These are phyloP conservation scores for Nymphaea colorata DNA, from an alignment of 164 flowering plant species.

Conservation along the genomic window DNA sequence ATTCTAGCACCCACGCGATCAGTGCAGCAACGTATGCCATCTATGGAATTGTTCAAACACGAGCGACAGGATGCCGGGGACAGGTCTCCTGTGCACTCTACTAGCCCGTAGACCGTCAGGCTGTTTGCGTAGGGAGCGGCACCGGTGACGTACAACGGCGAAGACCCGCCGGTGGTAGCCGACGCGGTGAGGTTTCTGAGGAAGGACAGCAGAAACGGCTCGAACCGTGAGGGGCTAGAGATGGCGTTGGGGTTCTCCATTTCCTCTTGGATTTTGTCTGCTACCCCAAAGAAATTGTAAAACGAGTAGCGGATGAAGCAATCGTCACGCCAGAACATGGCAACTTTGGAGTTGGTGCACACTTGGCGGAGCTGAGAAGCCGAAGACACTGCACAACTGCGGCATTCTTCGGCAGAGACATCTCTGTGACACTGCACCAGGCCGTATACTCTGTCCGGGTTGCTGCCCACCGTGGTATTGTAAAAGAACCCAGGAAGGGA, in stretches of 20 bases:
- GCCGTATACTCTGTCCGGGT: not conserved
- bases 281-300: not conserved
- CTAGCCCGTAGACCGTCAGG: constrained; percentile 8
- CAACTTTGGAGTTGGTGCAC: not conserved
- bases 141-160: constrained; percentile 2
- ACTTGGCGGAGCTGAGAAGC: not conserved
- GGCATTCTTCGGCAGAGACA: not conserved
- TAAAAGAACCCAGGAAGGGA: not conserved
- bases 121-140: no score
- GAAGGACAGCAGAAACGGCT: not conserved
- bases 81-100: constrained; percentile 33
- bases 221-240: not conserved
- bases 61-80: constrained; percentile 7
- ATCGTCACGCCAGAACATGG: not conserved
- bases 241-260: not conserved
- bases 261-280: not conserved
- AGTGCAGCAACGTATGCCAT: constrained; percentile 6
- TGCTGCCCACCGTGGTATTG: not conserved
- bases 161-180: not conserved
- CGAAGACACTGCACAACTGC: not conserved
- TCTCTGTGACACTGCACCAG: not conserved
- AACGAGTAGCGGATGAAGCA: constrained; percentile 3
- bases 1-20: constrained; percentile 14
- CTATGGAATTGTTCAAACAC: constrained; percentile 12
- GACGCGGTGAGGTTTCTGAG: not conserved